Percentiles rank a stretch among this genome's conserved stretches.
phyloP scores from a whole-genome alignment of 768 basidiomycete species.

The Suillus alpinus region DNA sequence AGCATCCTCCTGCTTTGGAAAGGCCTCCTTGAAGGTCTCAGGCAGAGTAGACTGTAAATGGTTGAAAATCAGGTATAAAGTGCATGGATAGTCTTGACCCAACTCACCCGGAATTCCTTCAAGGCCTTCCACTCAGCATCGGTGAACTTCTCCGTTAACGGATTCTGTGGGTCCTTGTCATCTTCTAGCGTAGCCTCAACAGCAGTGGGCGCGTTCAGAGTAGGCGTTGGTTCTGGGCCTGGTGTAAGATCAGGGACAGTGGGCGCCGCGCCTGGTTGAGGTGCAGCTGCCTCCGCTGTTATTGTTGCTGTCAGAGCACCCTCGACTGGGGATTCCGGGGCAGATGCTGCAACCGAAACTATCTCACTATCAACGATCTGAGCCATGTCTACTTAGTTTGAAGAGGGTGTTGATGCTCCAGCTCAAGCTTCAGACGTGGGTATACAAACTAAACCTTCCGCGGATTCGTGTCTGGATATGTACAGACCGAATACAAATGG shows the following conservation, averaged over 20 bases:
- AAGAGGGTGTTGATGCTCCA: not conserved
- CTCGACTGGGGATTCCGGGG: slow-evolving; percentile 1
- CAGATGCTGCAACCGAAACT: not conserved
- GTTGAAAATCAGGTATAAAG: not conserved
- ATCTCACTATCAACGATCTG: slow-evolving; percentile 3
- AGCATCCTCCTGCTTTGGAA: slow-evolving; percentile 53
- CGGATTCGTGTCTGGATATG: not conserved
- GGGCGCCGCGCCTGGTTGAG: slow-evolving; percentile 5
- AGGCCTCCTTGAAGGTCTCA: slow-evolving; percentile 56
- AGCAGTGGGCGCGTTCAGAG: not conserved
- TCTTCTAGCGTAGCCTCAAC: slow-evolving; percentile 5
- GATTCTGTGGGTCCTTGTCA: slow-evolving; percentile 59
- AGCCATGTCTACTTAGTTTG: not conserved
- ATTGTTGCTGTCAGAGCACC: not conserved
- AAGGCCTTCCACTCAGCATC: slow-evolving; percentile 70
- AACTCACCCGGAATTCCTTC: slow-evolving; percentile 61
- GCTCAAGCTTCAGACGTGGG: not conserved
- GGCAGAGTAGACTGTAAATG: slow-evolving; percentile 38
- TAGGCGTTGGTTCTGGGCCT: not conserved
- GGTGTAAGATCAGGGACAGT: not conserved
- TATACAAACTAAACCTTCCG: not conserved
- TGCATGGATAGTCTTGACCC: not conserved
- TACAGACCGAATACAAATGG: not conserved
- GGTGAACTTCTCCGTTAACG: slow-evolving; percentile 67
- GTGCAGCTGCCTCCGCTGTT: slow-evolving; percentile 1